Conservation (phyloP, 1,139 yeast species). For the Debaryomyces psychrophilus region DNA sequence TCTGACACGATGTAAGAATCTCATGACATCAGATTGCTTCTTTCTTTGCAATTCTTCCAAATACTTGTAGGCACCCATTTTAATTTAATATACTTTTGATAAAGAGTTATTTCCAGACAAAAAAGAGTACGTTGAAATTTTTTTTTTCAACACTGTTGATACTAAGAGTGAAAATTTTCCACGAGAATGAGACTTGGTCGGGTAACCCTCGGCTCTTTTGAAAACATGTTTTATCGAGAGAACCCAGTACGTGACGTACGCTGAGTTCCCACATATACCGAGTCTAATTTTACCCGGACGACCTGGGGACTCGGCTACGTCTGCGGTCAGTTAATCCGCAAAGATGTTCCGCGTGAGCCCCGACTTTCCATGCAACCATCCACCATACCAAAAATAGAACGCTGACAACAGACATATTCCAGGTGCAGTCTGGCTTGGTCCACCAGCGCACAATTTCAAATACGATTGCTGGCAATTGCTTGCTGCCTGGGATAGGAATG, state of each 20-base stretch:
- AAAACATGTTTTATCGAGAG: neutral
- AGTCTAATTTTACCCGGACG: too few species aligned
- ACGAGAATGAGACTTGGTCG: neutral
- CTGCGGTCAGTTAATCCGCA: too few species aligned
- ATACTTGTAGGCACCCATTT: constrained; percentile 99
- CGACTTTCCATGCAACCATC: too few species aligned
- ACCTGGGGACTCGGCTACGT: too few species aligned
- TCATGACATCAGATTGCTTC: constrained; percentile 99
- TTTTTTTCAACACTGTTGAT: constrained; percentile 2
- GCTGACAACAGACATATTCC: too few species aligned
- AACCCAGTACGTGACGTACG: neutral
- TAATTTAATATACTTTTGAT: constrained; percentile 17
- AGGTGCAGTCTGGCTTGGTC: too few species aligned
- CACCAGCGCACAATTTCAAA: too few species aligned
- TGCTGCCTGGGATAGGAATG: too few species aligned
- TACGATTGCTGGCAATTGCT: too few species aligned
- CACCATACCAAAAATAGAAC: too few species aligned
- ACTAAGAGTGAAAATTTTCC: constrained; percentile 12
- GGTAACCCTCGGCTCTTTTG: neutral
- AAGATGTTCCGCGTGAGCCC: too few species aligned
- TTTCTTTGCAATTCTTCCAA: constrained; percentile 99
- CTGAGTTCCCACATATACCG: neutral
- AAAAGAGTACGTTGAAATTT: neutral
- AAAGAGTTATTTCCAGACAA: constrained; percentile 1
- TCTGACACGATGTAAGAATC: constrained; percentile 99